Conservation (phyloP, 345 rosid species). For the Atalantia buxifolia region DNA sequence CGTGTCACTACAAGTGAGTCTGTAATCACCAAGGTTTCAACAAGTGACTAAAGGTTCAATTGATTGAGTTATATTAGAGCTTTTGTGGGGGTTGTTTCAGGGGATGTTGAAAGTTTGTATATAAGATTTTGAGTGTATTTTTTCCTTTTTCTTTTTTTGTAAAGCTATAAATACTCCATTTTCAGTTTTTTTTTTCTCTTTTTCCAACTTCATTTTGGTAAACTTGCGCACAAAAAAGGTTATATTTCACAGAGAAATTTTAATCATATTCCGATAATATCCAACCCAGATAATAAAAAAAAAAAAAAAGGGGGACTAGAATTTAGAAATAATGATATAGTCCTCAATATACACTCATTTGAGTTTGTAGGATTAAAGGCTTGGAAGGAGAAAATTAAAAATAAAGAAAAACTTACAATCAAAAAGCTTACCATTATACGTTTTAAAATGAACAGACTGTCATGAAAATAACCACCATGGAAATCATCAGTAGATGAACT, state of each 20-base stretch:
- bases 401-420: background rate
- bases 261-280: background rate
- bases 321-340: background rate
- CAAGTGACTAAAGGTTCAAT: background rate
- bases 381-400: background rate
- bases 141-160: no score
- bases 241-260: background rate
- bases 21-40: background rate
- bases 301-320: background rate
- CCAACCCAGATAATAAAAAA: background rate
- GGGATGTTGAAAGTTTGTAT: background rate
- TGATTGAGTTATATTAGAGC: background rate
- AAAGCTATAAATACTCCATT: background rate
- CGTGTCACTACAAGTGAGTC: background rate
- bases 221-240: background rate
- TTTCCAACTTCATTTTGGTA: background rate
- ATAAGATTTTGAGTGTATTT: background rate
- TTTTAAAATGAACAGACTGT: slow-evolving; percentile 65
- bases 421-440: slow-evolving; percentile 75
- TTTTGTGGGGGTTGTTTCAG: background rate
- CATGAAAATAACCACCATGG: slow-evolving; percentile 40
- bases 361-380: background rate
- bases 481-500: slow-evolving; percentile 35
- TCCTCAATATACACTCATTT: background rate
- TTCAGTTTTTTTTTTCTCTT: no score